Base-by-base conservation (phyloP, 208 protist genomes). In the Acanthamoeba healyi region DNA sequence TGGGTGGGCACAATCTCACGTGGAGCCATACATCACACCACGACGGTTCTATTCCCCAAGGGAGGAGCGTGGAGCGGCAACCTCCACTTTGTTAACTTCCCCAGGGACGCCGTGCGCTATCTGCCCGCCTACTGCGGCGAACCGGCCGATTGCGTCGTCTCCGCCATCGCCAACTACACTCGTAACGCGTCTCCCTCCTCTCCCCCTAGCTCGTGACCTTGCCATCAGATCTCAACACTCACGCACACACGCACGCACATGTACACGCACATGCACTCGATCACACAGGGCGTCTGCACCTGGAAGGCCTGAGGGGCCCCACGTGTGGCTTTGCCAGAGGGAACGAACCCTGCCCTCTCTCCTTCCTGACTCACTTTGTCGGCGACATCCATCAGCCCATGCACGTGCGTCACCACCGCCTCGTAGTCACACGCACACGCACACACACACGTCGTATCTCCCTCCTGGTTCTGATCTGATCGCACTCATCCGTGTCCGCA, bases 301-400 rank as follows among this genome's bases (percentile, higher is more conserved):
- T 77, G 12, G 15, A 17, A n/a, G n/a, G n/a, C n/a, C n/a, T n/a
- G n/a, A n/a, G n/a, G 29, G 67, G 67, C 3, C n/a, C 67, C 15
- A 12, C 29, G 15, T 77, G 67, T n/a, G 15, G 14, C 67, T 77
- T 38, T 38, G 29, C 9, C 29, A 14, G 38, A 38, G 38, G 38
- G 29, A n/a, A 46, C 36, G n/a, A 77, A 38, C 67, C 67, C 10
- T 77, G 67, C 38, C 67, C 67, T 77, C 67, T 77, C 15, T 77
- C 67, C 67, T 77, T 77, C 67, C 38, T 77, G 10, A 38, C 67
- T 24, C 67, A 77, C 29, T 77, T 77, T 77, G 67, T 77, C 14
- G 67, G 67, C 67, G 67, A 77, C 67, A 77, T 77, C 29, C 67
- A 77, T 38, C 67, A 77, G 19, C 67, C 67, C n/a, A 12, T 77